Conservation (phyloP, 352 stramenopile species). For the Pythium dissimile region DNA sequence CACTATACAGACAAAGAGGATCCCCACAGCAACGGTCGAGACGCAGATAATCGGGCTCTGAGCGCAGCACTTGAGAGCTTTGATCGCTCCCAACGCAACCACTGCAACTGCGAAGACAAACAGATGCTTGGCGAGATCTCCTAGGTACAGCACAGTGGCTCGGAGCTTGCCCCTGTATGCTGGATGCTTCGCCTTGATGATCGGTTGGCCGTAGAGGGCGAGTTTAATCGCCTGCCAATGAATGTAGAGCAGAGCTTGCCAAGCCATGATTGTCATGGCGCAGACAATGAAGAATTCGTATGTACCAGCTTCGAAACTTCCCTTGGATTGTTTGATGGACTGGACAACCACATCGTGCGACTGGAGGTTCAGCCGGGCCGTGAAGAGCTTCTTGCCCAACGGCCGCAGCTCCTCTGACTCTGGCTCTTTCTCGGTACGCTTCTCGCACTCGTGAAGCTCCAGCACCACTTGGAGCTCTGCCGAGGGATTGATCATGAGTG, state of each 20-base stretch:
- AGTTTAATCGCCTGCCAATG: conserved; percentile 24
- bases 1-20: no score
- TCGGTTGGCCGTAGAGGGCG: conserved; percentile 6
- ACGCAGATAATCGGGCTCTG: conserved; percentile 5
- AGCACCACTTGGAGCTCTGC: conserved; percentile 14
- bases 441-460: conserved; percentile 11
- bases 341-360: background rate
- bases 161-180: conserved; percentile 23
- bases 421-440: background rate
- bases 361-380: conserved; percentile 10
- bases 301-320: background rate
- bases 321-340: conserved; percentile 1
- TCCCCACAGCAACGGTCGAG: background rate
- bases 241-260: conserved; percentile 24
- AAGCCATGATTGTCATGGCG: conserved; percentile 21
- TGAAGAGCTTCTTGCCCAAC: conserved; percentile 24
- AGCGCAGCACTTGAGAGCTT: conserved; percentile 1
- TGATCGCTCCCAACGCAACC: conserved; percentile 7
- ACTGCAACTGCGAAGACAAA: conserved; percentile 20
- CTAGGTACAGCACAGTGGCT: conserved; percentile 1
- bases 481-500: conserved; percentile 6
- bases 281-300: conserved; percentile 16
- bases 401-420: conserved; percentile 7
- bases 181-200: conserved; percentile 12
- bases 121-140: conserved; percentile 20